These are phyloP conservation scores for Ogataea dorogensis DNA, from an alignment of 805 yeast species.

Conservation along the genomic window DNA sequence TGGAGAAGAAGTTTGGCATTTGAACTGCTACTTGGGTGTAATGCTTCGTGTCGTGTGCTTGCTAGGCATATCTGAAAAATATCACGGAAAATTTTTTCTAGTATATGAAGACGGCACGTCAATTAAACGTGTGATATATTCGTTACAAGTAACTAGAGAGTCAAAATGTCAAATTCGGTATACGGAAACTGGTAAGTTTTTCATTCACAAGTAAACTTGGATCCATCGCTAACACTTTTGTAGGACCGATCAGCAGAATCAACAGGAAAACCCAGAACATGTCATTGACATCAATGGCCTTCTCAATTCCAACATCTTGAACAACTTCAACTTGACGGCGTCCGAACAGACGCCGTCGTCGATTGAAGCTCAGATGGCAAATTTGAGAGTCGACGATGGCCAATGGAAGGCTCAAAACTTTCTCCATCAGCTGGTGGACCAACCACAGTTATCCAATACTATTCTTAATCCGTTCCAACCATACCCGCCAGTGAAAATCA, in stretches of 20 bases:
- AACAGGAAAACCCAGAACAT: constrained; percentile 5
- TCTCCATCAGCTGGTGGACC: constrained; percentile 2
- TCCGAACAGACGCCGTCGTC: not conserved
- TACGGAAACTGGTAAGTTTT: constrained; percentile 13
- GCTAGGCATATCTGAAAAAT: constrained; percentile 6
- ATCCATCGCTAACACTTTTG: constrained; percentile 3
- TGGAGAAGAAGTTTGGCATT: constrained; percentile 64
- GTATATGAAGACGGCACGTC: constrained; percentile 10
- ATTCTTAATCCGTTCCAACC: constrained; percentile 7
- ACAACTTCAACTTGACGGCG: not conserved
- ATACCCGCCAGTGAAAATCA: constrained; percentile 12
- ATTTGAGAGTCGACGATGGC: constrained; percentile 5
- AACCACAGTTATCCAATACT: constrained; percentile 10
- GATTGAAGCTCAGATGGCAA: constrained; percentile 8
- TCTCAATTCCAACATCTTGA: not conserved
- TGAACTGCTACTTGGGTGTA: constrained; percentile 20
- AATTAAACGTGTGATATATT: constrained; percentile 4
- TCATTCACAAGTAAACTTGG: constrained; percentile 3
- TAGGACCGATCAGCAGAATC: constrained; percentile 6
- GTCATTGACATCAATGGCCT: constrained; percentile 2
- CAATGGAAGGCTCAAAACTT: constrained; percentile 8
- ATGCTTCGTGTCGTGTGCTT: constrained; percentile 12
- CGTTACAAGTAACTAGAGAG: constrained; percentile 8
- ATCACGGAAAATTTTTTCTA: constrained; percentile 12
- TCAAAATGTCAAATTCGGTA: constrained; percentile 10